Evolutionary conservation across 2,329 filamentous ascomycete genomes (phyloP), one percentile per base, ranked within the genome.

Genomic region (Colletotrichum sp.): DNA sequence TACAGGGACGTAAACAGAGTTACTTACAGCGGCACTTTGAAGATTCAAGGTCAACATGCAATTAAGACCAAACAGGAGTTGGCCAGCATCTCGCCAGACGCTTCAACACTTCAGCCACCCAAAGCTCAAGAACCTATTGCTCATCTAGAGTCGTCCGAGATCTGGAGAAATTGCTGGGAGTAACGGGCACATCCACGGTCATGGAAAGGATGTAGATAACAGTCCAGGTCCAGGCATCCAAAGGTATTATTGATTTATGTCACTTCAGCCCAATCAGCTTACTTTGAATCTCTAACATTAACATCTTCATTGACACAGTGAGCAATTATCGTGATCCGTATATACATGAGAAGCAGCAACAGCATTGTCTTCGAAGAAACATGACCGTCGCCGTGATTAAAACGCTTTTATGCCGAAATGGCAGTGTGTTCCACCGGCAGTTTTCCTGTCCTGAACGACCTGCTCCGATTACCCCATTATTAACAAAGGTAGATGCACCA

Each of bases 241-340:
- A 8, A 36, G 1, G 0, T 1, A 36, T 8, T 52, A 21, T 21
- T 13, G 3, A 52, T 12, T 21, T 4, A 13, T 13, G 4, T 21
- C n/a, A 21, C 44, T 52, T 52, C 44, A 52, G 1, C n/a, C 7
- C 10, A 21, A 49, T 3, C 44, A 13, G 8, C 8, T 13, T 7
- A 21, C 6, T 7, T 5, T 0, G 44, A 52, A 52, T 13, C 44
- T 52, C 44, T 52, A 5, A 52, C 44, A 59, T 59, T 59, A 52
- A 52, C 12, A 52, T 21, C 10, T 62, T 44, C 32, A 28, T 64
- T 64, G 21, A 44, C n/a, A 44, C 15, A 64, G n/a, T 44, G 62
- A 24, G 60, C 21, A 26, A 70, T 26, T 63, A 63, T 70, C 57
- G 68, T 70, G 16, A 70, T 63, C 57, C 30, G 26, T 63, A 70